phyloP scores from a whole-genome alignment of 257 asterid genomes.

The Przewalskia tangutica region DNA sequence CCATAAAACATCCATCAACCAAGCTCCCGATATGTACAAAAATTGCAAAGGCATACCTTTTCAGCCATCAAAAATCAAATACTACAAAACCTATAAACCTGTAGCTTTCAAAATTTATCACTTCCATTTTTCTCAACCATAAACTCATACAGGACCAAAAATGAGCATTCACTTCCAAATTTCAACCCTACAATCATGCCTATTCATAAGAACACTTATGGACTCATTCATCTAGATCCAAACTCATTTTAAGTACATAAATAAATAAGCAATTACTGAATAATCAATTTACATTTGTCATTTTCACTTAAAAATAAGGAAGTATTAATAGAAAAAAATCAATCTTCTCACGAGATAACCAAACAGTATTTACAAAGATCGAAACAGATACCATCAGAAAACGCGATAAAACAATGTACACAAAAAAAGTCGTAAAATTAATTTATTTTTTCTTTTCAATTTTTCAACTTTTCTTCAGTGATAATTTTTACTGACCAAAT shows the following conservation, averaged over 20 bases:
- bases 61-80: background rate
- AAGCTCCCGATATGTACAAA: background rate
- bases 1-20: background rate
- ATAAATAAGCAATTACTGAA: background rate
- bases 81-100: background rate
- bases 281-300: background rate
- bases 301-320: background rate
- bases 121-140: background rate
- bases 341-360: background rate
- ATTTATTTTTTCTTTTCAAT: background rate
- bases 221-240: too few species aligned
- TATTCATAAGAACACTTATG: background rate
- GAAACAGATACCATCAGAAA: background rate
- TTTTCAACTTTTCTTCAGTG: background rate
- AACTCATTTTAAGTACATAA: too few species aligned
- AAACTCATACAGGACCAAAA: background rate
- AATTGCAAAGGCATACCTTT: background rate
- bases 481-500: background rate
- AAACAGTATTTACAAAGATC: background rate
- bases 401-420: background rate
- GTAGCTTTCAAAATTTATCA: background rate
- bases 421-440: background rate
- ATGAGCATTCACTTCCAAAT: background rate
- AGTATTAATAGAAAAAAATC: background rate
- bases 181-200: background rate